Percentiles rank a stretch among this genome's conserved stretches.
These are phyloP conservation scores for Dryas octopetala DNA, from an alignment of 306 rosid species.

Conservation along the genomic window DNA sequence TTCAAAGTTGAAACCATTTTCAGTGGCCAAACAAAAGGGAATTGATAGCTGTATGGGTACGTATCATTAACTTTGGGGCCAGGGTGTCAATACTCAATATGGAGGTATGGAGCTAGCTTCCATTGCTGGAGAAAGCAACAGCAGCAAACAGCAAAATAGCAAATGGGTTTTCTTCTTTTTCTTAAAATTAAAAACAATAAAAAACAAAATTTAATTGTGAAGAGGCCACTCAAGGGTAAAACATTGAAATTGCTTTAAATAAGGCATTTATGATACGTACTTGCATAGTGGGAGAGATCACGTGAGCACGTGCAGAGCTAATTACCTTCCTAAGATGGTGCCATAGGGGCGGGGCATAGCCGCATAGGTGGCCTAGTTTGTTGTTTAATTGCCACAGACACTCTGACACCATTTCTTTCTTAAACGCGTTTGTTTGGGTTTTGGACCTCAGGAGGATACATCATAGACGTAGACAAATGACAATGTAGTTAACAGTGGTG, in stretches of 20 bases:
- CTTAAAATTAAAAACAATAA: constrained; percentile 15
- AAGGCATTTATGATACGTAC: too few species aligned
- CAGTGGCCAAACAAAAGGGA: too few species aligned
- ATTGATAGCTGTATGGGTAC: too few species aligned
- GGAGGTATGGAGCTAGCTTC: not conserved
- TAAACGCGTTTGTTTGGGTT: not conserved
- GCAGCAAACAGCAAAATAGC: not conserved
- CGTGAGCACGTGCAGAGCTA: constrained; percentile 41
- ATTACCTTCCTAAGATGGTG: constrained; percentile 8
- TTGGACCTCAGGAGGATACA: too few species aligned
- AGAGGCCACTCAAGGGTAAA: constrained; percentile 1
- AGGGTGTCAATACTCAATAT: not conserved
- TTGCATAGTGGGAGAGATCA: constrained; percentile 32
- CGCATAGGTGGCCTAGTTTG: constrained; percentile 7
- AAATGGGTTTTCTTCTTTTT: not conserved
- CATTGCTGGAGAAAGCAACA: constrained; percentile 34
- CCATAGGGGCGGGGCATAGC: not conserved
- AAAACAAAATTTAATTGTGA: not conserved
- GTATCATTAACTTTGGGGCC: constrained; percentile 18
- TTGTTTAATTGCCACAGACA: not conserved
- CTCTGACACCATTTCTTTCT: not conserved
- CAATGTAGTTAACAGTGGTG: too few species aligned
- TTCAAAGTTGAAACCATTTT: too few species aligned
- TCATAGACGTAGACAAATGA: too few species aligned
- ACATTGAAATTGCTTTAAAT: constrained; percentile 4